A percentile compares a stretch with the other conserved stretches of the same genome.
Conservation (phyloP, 805 yeast genomes). For the Spencermartinsiella europaea region DNA sequence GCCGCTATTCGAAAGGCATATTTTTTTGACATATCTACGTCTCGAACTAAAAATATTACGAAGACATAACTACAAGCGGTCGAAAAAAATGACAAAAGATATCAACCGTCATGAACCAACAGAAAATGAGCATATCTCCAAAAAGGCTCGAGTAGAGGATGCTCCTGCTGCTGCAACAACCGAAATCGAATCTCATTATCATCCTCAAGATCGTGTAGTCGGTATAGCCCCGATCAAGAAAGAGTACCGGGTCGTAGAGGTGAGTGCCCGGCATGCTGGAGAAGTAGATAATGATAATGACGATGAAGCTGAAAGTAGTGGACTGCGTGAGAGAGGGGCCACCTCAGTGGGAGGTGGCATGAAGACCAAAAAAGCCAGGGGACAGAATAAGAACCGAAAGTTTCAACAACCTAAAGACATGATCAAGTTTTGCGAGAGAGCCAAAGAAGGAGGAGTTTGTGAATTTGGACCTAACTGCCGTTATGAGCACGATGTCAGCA, state of each 20-base stretch:
- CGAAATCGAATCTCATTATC: too few relatives aligned
- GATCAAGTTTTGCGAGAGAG: constrained; percentile 58
- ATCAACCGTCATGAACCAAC: too few relatives aligned
- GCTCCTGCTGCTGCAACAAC: too few relatives aligned
- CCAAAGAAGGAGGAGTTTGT: constrained; percentile 36
- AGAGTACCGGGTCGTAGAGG: constrained; percentile 45
- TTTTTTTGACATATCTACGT: too few relatives aligned
- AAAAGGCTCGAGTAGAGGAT: too few relatives aligned
- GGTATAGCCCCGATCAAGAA: constrained; percentile 77
- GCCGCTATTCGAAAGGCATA: too few relatives aligned
- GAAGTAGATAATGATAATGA: constrained; percentile 14
- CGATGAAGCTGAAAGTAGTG: constrained; percentile 26
- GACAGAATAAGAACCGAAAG: constrained; percentile 82
- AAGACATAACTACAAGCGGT: too few relatives aligned
- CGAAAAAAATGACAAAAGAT: too few relatives aligned
- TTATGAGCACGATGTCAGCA: constrained; percentile 66
- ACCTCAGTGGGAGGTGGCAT: constrained; percentile 46
- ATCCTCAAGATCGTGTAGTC: too few relatives aligned
- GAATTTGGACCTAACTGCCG: constrained; percentile 70
- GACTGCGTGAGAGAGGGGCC: constrained; percentile 30
- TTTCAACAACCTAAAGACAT: constrained; percentile 62
- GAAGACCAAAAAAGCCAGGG: constrained; percentile 53
- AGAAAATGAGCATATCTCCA: too few relatives aligned
- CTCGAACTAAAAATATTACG: too few relatives aligned
- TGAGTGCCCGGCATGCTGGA: constrained; percentile 2